Evolutionary conservation across 345 rosid genomes (phyloP).

Genomic region (Acer negundo): DNA sequence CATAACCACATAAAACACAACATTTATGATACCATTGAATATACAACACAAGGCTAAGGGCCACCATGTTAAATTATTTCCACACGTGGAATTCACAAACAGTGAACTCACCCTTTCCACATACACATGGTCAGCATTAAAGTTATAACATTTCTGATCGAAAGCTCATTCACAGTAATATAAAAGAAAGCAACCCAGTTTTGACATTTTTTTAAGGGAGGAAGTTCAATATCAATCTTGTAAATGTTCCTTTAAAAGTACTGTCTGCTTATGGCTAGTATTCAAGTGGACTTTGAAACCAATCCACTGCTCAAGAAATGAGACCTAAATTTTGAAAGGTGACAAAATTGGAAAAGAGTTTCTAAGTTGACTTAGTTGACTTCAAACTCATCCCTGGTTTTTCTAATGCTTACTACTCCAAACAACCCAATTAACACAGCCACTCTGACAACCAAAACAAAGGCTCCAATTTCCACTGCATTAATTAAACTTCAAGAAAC

Average conservation of each 20-base stretch:
- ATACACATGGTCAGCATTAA: neutral
- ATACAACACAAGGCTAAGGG: neutral
- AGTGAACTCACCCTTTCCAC: neutral
- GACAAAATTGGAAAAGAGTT: neutral
- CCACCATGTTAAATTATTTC: neutral
- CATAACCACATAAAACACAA: constrained; percentile 7
- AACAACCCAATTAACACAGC: neutral
- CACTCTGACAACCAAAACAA: neutral
- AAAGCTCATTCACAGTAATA: neutral
- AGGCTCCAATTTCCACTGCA: neutral
- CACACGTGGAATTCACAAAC: neutral
- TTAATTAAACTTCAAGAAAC: neutral
- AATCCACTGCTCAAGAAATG: neutral
- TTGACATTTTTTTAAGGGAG: neutral
- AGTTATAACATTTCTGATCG: neutral
- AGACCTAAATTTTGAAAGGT: neutral
- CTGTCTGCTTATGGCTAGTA: neutral
- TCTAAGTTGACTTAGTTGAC: neutral
- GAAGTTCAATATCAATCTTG: neutral
- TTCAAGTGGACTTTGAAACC: neutral
- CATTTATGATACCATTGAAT: neutral
- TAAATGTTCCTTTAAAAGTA: neutral
- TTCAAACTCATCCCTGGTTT: constrained; percentile 3
- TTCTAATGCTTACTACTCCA: neutral
- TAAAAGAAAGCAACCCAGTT: neutral